Evolutionary conservation across 805 yeast species (phyloP).

Genomic region (Wickerhamiella galacta): DNA sequence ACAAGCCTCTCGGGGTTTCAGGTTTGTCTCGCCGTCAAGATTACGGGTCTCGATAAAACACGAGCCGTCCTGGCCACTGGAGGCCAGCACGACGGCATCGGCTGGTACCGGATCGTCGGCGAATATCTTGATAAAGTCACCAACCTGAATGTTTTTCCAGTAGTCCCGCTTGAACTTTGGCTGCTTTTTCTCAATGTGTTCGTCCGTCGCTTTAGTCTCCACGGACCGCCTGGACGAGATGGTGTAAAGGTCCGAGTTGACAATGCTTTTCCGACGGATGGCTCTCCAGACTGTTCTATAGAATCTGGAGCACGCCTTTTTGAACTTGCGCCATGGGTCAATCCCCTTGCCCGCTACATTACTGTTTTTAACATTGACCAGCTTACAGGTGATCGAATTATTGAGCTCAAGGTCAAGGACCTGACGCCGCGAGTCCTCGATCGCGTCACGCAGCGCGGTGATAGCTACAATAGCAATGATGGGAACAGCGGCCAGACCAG

Average conservation of each 20-base stretch:
- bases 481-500: constrained; percentile 69
- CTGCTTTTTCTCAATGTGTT: constrained; percentile 9
- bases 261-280: constrained; percentile 1
- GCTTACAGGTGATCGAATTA: constrained; percentile 47
- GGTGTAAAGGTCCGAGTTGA: constrained; percentile 2
- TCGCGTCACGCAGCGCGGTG: constrained; percentile 64
- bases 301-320: constrained; percentile 37
- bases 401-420: constrained; percentile 52
- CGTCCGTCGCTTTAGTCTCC: background rate
- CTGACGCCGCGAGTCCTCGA: constrained; percentile 60
- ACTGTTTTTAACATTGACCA: constrained; percentile 39
- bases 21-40: constrained; percentile 62
- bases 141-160: constrained; percentile 67
- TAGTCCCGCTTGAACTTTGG: constrained; percentile 33
- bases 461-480: constrained; percentile 59
- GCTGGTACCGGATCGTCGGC: constrained; percentile 71
- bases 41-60: constrained; percentile 60
- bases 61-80: constrained; percentile 56
- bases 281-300: background rate
- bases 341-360: constrained; percentile 43
- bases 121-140: constrained; percentile 52
- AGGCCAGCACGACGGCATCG: constrained; percentile 49
- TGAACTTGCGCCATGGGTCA: constrained; percentile 52
- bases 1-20: constrained; percentile 44
- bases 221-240: no score